phyloP scores from a whole-genome alignment of 2,329 filamentous ascomycete genomes.

The Diaporthe batatas region DNA sequence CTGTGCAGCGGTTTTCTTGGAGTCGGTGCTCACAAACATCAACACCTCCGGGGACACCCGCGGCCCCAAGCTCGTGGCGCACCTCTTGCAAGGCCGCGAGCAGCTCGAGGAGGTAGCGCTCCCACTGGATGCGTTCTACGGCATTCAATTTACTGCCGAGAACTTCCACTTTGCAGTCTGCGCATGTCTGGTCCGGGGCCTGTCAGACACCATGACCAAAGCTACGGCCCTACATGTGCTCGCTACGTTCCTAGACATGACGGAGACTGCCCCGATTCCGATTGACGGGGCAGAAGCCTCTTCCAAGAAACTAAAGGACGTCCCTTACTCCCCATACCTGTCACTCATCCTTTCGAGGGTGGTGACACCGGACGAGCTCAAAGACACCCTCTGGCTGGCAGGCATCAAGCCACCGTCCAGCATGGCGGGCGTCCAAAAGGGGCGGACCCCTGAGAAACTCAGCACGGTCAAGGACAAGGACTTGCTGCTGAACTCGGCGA shows the following conservation, averaged over 20 bases:
- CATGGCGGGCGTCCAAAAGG: constrained; percentile 56
- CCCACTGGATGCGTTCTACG: constrained; percentile 74
- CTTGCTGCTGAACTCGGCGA: constrained; percentile 72
- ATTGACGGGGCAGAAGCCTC: constrained; percentile 44
- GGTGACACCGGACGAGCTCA: constrained; percentile 69
- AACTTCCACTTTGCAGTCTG: constrained; percentile 78
- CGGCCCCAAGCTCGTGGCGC: constrained; percentile 69
- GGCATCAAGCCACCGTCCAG: constrained; percentile 61
- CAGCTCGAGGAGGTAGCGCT: constrained; percentile 73
- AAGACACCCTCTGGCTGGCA: constrained; percentile 72
- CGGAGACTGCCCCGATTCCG: constrained; percentile 54
- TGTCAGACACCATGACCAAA: constrained; percentile 73
- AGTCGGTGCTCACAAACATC: constrained; percentile 75
- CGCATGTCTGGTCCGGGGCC: constrained; percentile 73
- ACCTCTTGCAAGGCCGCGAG: constrained; percentile 71
- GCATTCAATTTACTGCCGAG: constrained; percentile 73
- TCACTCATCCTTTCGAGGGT: constrained; percentile 70
- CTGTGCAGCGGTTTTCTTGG: constrained; percentile 74
- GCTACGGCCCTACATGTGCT: constrained; percentile 71
- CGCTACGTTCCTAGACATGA: constrained; percentile 71
- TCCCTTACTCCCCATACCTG: constrained; percentile 69
- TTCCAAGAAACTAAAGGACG: constrained; percentile 47
- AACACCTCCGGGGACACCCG: constrained; percentile 71
- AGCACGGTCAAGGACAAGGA: constrained; percentile 69
- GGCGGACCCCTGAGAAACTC: constrained; percentile 59